Evolutionary conservation across 2,329 filamentous ascomycete species (phyloP), one percentile per base, ranked within the genome.

Genomic region (Dryadomyces quercivorus): DNA sequence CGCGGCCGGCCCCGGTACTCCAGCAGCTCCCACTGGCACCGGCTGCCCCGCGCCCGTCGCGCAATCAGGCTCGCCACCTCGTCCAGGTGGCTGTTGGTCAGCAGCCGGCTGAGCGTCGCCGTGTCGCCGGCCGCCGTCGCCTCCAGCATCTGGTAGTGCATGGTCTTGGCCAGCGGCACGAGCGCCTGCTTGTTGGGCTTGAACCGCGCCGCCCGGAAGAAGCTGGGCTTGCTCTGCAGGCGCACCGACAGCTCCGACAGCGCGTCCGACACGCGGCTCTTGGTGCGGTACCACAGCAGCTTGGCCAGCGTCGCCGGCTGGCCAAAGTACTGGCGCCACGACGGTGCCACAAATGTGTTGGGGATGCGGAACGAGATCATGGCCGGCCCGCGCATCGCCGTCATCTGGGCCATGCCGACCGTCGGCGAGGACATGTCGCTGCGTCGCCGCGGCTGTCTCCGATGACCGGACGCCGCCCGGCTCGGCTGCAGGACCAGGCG

Each of bases 121-220:
- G 70, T 68, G 68, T 85, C 78, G 56, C 79, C 81, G 2, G 68
- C 67, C 7, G 84, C 84, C 51, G 85, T 76, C 5, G 78, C 78
- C 56, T 75, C 72, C 61, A 81, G 80, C 73, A 87, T 78, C 59
- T 77, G 69, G 52, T 70, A 69, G 66, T 88, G 82, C 62, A 86
- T 69, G 20, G 71, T 73, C 61, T 78, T 75, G 36, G 82, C 84
- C 1, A 74, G 73, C 1, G 79, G 74, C 9, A 72, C 65, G 49
- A 79, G 69, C 52, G 66, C 63, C 21, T 66, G 60, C 15, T 70
- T 70, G 26, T 67, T 60, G 26, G 75, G 63, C 61, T 74, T 71
- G 63, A 75, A 73, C n/a, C 61, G 63, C 13, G 73, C 72, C 20
- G 67, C 67, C 36, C 65, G 66, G 52, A 72, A 65, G 59, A 72